Percentiles rank a stretch among this genome's conserved stretches.
These are phyloP conservation scores for Perkinsus olseni DNA, from an alignment of 169 alveolate species.

Conservation along the genomic window DNA sequence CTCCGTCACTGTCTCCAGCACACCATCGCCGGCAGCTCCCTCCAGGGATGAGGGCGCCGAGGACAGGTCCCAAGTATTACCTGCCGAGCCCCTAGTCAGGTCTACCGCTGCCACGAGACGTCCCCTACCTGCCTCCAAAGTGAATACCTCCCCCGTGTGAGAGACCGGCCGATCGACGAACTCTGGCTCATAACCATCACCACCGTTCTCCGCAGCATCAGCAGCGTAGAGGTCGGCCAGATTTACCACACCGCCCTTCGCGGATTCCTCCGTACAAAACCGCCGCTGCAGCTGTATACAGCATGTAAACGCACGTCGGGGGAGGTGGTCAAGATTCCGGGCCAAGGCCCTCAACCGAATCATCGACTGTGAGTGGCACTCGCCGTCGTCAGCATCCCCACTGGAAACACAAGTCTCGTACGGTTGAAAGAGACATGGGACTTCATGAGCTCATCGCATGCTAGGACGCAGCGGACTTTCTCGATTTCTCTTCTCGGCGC, in stretches of 20 bases:
- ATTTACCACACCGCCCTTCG: background rate
- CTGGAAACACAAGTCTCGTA: background rate
- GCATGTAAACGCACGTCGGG: background rate
- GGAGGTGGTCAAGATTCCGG: background rate
- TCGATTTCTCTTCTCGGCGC: background rate
- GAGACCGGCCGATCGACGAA: background rate
- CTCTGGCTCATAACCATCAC: background rate
- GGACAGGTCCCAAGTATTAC: background rate
- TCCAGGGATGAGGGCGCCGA: background rate
- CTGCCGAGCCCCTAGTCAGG: background rate
- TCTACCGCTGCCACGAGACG: background rate
- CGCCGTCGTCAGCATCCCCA: background rate
- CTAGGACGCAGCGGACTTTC: background rate
- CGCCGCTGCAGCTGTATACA: background rate
- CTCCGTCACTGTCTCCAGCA: background rate
- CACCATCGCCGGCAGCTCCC: background rate
- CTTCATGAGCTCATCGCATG: background rate
- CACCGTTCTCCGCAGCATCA: background rate
- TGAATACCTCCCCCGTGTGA: background rate
- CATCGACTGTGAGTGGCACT: background rate
- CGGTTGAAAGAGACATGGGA: background rate
- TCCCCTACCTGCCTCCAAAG: background rate
- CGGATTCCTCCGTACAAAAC: background rate
- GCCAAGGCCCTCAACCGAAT: background rate
- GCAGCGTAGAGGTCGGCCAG: background rate